A percentile compares a stretch with the other conserved stretches of the same genome.
Evolutionary conservation across 2,329 filamentous ascomycete species (phyloP).

Genomic region (Penicillium sumatraense): DNA sequence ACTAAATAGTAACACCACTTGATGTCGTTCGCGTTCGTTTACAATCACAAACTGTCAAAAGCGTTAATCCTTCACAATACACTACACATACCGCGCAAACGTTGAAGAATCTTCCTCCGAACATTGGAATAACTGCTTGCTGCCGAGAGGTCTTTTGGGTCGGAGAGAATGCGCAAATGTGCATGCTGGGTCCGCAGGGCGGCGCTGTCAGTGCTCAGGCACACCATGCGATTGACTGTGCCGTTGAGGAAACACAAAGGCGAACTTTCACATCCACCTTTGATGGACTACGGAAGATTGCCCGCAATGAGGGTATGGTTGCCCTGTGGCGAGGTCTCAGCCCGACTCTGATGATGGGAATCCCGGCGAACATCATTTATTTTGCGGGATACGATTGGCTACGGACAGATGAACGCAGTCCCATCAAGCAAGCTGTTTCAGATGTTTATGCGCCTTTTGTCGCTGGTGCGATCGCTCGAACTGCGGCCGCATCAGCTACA

Average conservation of each 20-base stretch:
- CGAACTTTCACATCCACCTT: conserved; percentile 87
- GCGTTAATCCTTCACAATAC: conserved; percentile 60
- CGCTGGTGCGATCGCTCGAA: conserved; percentile 77
- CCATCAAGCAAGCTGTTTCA: conserved; percentile 65
- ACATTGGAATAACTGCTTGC: conserved; percentile 90
- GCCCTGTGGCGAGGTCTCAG: conserved; percentile 92
- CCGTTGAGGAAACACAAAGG: conserved; percentile 82
- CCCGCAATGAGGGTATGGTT: conserved; percentile 82
- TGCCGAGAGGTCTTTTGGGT: conserved; percentile 98
- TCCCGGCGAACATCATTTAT: conserved; percentile 97
- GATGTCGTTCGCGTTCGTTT: conserved; percentile 95
- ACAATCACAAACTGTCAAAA: conserved; percentile 73
- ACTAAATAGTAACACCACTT: conserved; percentile 81
- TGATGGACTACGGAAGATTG: conserved; percentile 92
- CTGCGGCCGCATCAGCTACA: conserved; percentile 80
- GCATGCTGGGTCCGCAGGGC: conserved; percentile 64
- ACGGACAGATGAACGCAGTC: conserved; percentile 73
- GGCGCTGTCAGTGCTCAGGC: conserved; percentile 47
- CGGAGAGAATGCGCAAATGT: conserved; percentile 80
- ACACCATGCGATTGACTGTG: conserved; percentile 68
- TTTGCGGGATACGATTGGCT: conserved; percentile 98
- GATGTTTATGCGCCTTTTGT: conserved; percentile 79
- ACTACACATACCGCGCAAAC: conserved; percentile 54
- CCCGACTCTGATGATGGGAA: conserved; percentile 91
- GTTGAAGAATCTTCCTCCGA: conserved; percentile 74